phyloP scores from a whole-genome alignment of 1,139 yeast genomes.

The Nakaseomyces sp. region DNA sequence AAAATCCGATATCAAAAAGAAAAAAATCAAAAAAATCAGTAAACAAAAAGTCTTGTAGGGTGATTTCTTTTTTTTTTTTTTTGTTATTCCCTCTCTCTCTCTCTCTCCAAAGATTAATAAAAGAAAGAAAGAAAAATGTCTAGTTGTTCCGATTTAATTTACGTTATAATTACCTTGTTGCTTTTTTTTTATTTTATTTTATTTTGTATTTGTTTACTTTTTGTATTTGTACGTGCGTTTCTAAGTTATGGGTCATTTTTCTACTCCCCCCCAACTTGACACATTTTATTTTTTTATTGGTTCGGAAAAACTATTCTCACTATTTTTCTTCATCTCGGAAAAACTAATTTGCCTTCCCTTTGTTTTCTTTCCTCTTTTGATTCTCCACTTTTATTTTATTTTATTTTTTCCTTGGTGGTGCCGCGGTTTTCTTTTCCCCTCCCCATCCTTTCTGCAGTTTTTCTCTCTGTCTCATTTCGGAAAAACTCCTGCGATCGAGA shows the following conservation, averaged over 20 bases:
- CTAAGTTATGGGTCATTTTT: neutral
- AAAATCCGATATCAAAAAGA: neutral
- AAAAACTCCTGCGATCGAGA: too few species aligned
- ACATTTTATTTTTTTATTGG: neutral
- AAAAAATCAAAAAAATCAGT: neutral
- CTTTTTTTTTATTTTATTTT: neutral
- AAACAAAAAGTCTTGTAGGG: neutral
- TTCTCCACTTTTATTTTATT: neutral
- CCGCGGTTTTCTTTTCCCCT: too few species aligned
- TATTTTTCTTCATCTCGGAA: neutral
- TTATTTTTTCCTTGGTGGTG: too few species aligned
- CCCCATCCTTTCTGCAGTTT: too few species aligned
- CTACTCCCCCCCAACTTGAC: neutral
- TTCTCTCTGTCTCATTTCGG: neutral
- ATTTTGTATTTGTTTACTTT: too few species aligned
- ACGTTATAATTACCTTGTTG: too few species aligned
- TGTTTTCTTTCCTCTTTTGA: neutral
- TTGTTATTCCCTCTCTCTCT: too few species aligned
- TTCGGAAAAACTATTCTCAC: neutral
- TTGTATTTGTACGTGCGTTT: too few species aligned
- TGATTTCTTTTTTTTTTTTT: too few species aligned
- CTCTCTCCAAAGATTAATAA: too few species aligned
- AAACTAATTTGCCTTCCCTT: neutral
- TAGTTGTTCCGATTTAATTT: slow-evolving; percentile 4
- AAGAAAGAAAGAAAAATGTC: slow-evolving; percentile 3